phyloP scores from a whole-genome alignment of 1,284 basidiomycete genomes.

The Microbotryum violaceum region DNA sequence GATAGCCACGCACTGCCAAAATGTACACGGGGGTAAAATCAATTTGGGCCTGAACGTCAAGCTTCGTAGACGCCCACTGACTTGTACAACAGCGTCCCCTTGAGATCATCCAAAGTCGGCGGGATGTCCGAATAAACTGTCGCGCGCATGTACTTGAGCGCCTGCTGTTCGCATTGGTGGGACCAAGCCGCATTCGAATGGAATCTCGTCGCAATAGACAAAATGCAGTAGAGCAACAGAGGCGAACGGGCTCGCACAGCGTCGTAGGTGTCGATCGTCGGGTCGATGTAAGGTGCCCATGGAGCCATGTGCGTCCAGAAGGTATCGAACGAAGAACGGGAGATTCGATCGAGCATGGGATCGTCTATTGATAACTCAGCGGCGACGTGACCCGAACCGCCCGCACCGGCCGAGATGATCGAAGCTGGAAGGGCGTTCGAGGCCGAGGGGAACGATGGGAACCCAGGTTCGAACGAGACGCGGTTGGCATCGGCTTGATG shows the following conservation, averaged over 20 bases:
- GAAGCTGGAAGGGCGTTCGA: background rate
- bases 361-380: constrained; percentile 1
- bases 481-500: background rate
- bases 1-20: constrained; percentile 1
- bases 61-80: background rate
- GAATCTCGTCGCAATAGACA: constrained; percentile 8
- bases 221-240: constrained; percentile 18
- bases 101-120: constrained; percentile 25
- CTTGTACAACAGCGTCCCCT: constrained; percentile 18
- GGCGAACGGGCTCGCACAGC: constrained; percentile 15
- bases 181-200: constrained; percentile 11
- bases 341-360: constrained; percentile 4
- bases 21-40: too few relatives aligned
- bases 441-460: background rate
- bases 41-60: too few relatives aligned
- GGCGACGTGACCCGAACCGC: background rate
- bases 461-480: background rate
- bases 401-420: background rate
- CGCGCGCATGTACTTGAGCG: constrained; percentile 16
- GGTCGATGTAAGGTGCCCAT: constrained; percentile 26
- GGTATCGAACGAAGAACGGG: constrained; percentile 17
- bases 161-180: constrained; percentile 10
- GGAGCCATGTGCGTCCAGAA: constrained; percentile 30
- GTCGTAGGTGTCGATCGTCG: constrained; percentile 14
- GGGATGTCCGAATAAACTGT: constrained; percentile 19